Percentiles rank a stretch among this genome's conserved stretches.
phyloP scores from a whole-genome alignment of 805 yeast genomes.

The Metschnikowia borealis region DNA sequence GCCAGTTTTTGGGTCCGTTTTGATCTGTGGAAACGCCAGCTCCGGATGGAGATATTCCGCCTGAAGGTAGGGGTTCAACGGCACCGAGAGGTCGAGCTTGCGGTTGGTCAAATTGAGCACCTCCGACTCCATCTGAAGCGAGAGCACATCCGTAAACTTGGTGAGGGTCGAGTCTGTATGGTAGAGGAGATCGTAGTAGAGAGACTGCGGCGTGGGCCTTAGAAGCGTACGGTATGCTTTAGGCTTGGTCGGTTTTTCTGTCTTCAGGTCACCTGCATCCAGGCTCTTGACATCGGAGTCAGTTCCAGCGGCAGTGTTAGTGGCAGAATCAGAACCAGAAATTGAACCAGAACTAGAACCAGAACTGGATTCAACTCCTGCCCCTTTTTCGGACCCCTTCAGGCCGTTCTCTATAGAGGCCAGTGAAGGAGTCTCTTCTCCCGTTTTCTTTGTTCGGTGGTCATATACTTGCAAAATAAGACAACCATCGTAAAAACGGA shows the following conservation, averaged over 20 bases:
- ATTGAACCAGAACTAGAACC: too few relatives aligned
- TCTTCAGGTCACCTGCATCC: neutral
- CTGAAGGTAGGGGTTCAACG: slow-evolving; percentile 60
- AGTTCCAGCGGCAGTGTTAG: neutral
- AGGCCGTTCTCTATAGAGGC: neutral
- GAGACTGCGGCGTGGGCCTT: slow-evolving; percentile 73
- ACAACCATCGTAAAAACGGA: slow-evolving; percentile 86
- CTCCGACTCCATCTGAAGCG: slow-evolving; percentile 85
- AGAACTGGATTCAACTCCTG: too few relatives aligned
- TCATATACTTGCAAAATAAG: slow-evolving; percentile 82
- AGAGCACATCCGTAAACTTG: slow-evolving; percentile 71
- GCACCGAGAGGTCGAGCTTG: slow-evolving; percentile 69
- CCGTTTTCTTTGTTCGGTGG: slow-evolving; percentile 53
- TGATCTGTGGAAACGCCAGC: slow-evolving; percentile 43
- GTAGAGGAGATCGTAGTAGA: slow-evolving; percentile 79
- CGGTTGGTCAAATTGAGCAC: slow-evolving; percentile 74
- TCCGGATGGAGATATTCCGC: slow-evolving; percentile 49
- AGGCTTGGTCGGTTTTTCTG: slow-evolving; percentile 41
- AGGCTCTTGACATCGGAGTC: neutral
- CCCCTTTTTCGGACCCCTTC: neutral
- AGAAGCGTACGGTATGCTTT: slow-evolving; percentile 73
- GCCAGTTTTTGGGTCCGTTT: slow-evolving; percentile 33
- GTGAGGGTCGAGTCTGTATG: slow-evolving; percentile 76
- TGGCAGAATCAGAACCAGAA: too few relatives aligned
- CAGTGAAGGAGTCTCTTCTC: neutral